Evolutionary conservation across 78 protist genomes (phyloP).

Genomic region (Paratrimastix pyriformis): DNA sequence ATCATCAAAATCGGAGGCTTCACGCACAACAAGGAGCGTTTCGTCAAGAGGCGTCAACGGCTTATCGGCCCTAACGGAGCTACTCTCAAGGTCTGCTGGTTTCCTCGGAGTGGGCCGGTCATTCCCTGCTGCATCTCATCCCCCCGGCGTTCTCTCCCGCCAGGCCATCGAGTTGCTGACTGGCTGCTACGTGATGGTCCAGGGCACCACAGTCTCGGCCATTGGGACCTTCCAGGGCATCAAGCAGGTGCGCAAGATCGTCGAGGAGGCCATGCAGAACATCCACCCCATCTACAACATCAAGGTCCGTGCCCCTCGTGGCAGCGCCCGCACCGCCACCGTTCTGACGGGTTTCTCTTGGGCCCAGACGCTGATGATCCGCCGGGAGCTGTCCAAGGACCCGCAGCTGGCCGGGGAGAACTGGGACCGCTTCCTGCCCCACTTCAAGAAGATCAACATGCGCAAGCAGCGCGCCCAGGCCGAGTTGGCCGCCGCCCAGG

Average conservation of each 20-base stretch:
- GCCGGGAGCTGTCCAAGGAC: constrained; percentile 82
- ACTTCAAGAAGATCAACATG: constrained; percentile 39
- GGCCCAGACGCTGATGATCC: constrained; percentile 77
- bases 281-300: constrained; percentile 95
- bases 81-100: constrained; percentile 87
- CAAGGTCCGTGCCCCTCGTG: constrained; percentile 44
- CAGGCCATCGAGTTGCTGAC: constrained; percentile 90
- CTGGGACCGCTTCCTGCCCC: constrained; percentile 92
- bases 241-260: constrained; percentile 65
- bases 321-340: too few relatives aligned
- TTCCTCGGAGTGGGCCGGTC: too few relatives aligned
- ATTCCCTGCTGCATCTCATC: too few relatives aligned
- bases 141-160: too few relatives aligned
- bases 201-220: constrained; percentile 88
- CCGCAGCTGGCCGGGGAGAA: constrained; percentile 56
- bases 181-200: constrained; percentile 84
- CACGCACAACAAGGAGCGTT: constrained; percentile 69
- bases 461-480: constrained; percentile 15
- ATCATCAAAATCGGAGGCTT: constrained; percentile 73
- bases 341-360: too few relatives aligned
- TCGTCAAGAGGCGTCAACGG: constrained; percentile 90
- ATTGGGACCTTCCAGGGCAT: constrained; percentile 83
- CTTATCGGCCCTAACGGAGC: constrained; percentile 93
- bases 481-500: not conserved
- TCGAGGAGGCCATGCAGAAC: constrained; percentile 91